These are phyloP conservation scores for Parmelia sp. DNA, from an alignment of 495 filamentous ascomycete species.

Conservation along the genomic window DNA sequence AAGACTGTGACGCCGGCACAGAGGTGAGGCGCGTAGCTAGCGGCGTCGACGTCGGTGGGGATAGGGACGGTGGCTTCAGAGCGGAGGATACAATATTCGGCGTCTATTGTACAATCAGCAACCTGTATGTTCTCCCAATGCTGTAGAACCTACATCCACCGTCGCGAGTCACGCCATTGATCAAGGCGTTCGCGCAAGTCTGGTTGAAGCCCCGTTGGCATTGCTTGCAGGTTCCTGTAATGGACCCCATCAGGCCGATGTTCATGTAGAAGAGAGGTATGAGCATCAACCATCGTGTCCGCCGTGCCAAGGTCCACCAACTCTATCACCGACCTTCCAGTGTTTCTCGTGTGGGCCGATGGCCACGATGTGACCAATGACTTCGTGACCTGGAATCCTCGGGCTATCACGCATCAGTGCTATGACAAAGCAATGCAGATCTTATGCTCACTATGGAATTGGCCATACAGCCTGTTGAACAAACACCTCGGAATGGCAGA, in stretches of 20 bases:
- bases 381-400: slow-evolving; percentile 47
- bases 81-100: slow-evolving; percentile 55
- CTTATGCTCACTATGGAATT: slow-evolving; percentile 8
- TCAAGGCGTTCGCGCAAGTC: slow-evolving; percentile 39
- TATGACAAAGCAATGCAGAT: background rate
- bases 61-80: slow-evolving; percentile 55
- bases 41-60: slow-evolving; percentile 49
- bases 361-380: slow-evolving; percentile 55
- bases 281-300: slow-evolving; percentile 36
- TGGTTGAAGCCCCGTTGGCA: slow-evolving; percentile 40
- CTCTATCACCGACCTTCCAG: slow-evolving; percentile 59
- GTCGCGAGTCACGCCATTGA: slow-evolving; percentile 49
- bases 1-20: slow-evolving; percentile 67
- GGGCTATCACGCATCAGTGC: slow-evolving; percentile 17
- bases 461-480: slow-evolving; percentile 49
- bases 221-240: slow-evolving; percentile 32
- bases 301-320: slow-evolving; percentile 51
- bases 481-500: slow-evolving; percentile 62
- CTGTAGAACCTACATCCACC: slow-evolving; percentile 41
- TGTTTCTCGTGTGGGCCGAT: slow-evolving; percentile 45
- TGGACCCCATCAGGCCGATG: background rate
- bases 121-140: background rate
- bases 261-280: background rate
- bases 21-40: slow-evolving; percentile 54
- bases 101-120: slow-evolving; percentile 34